Evolutionary conservation across 140 eudicot species (phyloP).

Genomic region (Stevia rebaudiana): DNA sequence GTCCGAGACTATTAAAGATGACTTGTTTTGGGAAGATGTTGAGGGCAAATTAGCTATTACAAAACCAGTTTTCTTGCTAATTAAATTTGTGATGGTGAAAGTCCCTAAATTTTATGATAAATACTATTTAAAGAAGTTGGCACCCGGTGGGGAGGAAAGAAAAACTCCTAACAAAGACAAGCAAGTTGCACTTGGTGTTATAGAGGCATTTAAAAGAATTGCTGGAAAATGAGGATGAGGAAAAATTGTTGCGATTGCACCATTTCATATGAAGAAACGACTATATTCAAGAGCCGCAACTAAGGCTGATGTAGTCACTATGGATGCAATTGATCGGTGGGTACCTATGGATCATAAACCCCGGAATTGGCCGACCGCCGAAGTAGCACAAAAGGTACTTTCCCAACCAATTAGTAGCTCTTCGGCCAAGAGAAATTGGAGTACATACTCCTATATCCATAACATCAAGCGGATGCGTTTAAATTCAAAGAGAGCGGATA

Average conservation of each 20-base stretch:
- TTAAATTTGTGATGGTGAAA: too few species aligned
- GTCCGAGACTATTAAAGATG: not conserved
- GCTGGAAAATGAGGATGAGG: not conserved
- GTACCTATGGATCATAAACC: not conserved
- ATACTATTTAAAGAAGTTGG: not conserved
- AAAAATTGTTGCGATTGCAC: not conserved
- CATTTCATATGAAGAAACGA: conserved; percentile 11
- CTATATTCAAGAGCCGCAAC: not conserved
- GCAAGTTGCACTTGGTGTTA: not conserved
- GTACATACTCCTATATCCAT: too few species aligned
- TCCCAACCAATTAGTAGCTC: too few species aligned
- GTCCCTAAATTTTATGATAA: not conserved
- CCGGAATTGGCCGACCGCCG: not conserved
- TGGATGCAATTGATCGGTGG: conserved; percentile 17
- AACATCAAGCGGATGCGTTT: too few species aligned
- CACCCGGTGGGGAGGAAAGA: conserved; percentile 7
- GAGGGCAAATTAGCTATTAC: too few species aligned
- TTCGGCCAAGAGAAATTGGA: too few species aligned
- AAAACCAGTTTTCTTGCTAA: too few species aligned
- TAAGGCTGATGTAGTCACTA: not conserved
- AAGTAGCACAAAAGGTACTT: too few species aligned
- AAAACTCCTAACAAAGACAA: conserved; percentile 3
- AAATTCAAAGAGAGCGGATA: too few species aligned
- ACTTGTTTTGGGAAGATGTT: not conserved
- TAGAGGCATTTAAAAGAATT: not conserved